A percentile compares a stretch with the other conserved stretches of the same genome.
These are phyloP conservation scores for Bondarzewia mesenterica DNA, from an alignment of 1,284 basidiomycete species.

Conservation along the genomic window DNA sequence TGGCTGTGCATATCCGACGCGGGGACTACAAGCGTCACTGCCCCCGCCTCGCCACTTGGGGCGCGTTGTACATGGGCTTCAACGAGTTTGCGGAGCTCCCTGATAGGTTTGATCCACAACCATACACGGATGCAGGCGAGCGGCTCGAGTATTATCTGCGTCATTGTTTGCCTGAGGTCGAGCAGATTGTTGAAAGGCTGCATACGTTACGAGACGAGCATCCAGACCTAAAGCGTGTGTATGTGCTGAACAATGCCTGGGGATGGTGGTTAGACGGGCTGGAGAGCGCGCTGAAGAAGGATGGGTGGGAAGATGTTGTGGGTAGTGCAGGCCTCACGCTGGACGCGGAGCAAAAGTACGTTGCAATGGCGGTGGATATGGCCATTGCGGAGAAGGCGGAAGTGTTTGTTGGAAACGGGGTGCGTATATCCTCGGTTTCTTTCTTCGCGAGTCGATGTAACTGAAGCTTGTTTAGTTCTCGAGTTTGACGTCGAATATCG, in stretches of 20 bases:
- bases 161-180: constrained; percentile 34
- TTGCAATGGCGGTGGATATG: constrained; percentile 36
- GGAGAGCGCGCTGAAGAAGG: constrained; percentile 15
- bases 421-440: constrained; percentile 16
- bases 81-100: constrained; percentile 30
- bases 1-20: constrained; percentile 52
- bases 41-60: constrained; percentile 31
- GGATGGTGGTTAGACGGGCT: constrained; percentile 26
- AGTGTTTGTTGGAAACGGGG: constrained; percentile 39
- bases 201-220: constrained; percentile 18
- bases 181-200: constrained; percentile 31
- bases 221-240: constrained; percentile 21
- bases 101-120: constrained; percentile 27
- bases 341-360: constrained; percentile 30
- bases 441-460: background rate
- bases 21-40: constrained; percentile 55
- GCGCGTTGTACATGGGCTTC: constrained; percentile 32
- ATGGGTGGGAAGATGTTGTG: constrained; percentile 17
- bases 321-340: constrained; percentile 29
- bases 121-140: constrained; percentile 5
- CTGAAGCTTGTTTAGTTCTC: constrained; percentile 5
- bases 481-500: constrained; percentile 5
- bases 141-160: constrained; percentile 21
- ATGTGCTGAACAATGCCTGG: constrained; percentile 28
- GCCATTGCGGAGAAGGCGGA: constrained; percentile 33